Base-by-base conservation (phyloP, 2,329 filamentous ascomycete species). In the Aspergillus sp. region DNA sequence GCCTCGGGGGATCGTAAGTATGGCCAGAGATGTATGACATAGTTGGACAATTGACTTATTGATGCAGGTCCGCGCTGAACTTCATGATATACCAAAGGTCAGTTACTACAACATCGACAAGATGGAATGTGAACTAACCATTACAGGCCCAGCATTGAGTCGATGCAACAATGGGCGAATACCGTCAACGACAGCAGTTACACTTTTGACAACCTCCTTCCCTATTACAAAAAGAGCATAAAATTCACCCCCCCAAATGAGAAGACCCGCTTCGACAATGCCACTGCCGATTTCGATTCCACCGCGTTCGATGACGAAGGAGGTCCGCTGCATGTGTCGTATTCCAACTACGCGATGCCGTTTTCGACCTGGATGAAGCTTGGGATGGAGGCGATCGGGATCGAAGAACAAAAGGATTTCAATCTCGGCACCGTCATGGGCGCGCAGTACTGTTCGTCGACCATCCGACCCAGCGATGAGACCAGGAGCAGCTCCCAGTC, bases 391-490 rank as follows among this genome's bases (percentile, higher is more conserved):
- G 63, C 64, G 1, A 65, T 76, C 10, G 74, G 74, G 0, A 57
- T 78, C 19, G 51, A 59, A 1, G 59, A 58, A 4, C 48, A 59
- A 1, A 23, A 59, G 3, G 73, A 68, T 13, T 73, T 74, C 52
- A 69, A 71, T 49, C 63, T 61, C 30, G 75, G 75, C 22, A 56
- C 56, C 3, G 57, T 78, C 3, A 49, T 68, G 15, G 74, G 74
- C 7, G 57, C 57, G 1, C 62, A 68, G 20, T 73, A 66, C 45
- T 64, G 61, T 19, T 65, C 72, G 1, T 70, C 57, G 2, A 64
- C 62, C 1, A 64, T 64, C 19, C 46, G 56, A 13, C 57, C 62
- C 1, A 43, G 33, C 0, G 50, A 46, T n/a, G 51, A 64, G 63
- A 7, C 55, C 7, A 51, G 62, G 23, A 61, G 58, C 41, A 61